Conservation (phyloP, 345 rosid species). For the Eucalyptus polyanthemos region DNA sequence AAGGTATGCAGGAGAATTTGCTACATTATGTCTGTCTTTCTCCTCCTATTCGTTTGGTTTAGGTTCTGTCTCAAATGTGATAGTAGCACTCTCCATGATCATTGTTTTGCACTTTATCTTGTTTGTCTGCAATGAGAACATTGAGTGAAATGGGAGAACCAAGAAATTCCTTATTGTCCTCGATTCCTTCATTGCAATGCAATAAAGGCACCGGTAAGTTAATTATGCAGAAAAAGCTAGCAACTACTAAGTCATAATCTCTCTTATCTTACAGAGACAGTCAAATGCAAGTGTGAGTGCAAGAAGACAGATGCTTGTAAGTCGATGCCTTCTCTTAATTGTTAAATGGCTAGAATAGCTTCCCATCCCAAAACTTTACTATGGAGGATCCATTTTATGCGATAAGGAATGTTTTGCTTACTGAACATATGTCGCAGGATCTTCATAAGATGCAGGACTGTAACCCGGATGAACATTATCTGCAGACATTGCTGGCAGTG, state of each 20-base stretch:
- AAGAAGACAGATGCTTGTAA: background rate
- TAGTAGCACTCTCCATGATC: background rate
- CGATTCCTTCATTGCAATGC: background rate
- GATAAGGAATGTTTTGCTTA: background rate
- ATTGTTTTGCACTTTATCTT: background rate
- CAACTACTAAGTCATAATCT: background rate
- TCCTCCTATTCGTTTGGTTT: background rate
- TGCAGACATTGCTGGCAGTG: constrained; percentile 9
- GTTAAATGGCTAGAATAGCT: background rate
- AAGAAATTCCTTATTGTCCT: background rate
- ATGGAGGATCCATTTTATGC: background rate
- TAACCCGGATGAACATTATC: constrained; percentile 11
- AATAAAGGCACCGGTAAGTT: background rate
- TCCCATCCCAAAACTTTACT: background rate
- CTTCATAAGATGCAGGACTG: background rate
- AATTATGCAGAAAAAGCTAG: background rate
- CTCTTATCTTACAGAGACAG: background rate
- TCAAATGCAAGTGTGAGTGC: background rate
- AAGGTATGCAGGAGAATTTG: background rate
- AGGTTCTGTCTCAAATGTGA: background rate
- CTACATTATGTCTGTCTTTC: background rate
- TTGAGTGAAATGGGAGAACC: background rate
- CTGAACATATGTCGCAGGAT: background rate
- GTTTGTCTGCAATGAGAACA: background rate
- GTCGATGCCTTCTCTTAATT: background rate